Evolutionary conservation across 768 basidiomycete species (phyloP), one percentile per base, ranked within the genome.

Genomic region (Austroboletus festivus): DNA sequence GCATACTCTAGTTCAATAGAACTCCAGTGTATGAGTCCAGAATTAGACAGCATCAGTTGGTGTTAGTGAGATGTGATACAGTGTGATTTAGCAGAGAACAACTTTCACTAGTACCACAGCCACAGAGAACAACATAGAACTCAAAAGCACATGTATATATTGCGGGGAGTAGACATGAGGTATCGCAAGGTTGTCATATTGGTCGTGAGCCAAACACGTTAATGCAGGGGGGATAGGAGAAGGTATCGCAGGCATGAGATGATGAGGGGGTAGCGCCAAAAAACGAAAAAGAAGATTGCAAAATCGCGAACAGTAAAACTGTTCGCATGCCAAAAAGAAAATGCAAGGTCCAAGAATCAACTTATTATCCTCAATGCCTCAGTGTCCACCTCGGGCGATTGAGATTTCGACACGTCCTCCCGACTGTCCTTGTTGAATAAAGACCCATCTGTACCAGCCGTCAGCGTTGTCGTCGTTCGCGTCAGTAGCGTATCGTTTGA

Each of bases 401-500:
- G 56, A 20, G 60, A 55, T 12, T 8, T 42, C 28, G 53, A 30
- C 4, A 24, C 45, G 1, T 53, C 52, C 4, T 58, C 59, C 24
- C 3, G 33, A 21, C 43, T 47, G 15, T 60, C 47, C 43, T 42
- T 50, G 41, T 55, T 47, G 20, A 53, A 23, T 21, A 19, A 41
- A 0, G 39, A 54, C 30, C 24, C 18, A 12, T 52, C 64, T 12
- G 54, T 60, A 3, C 46, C 55, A 3, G 33, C 42, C 10, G 63
- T 52, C 40, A 57, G 38, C 3, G 60, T 55, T 21, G 66, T 56
- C 15, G 55, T 57, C 28, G 56, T 66, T 19, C 47, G 55, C 15
- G 60, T 63, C 31, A 59, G 38, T 15, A 63, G 65, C 0, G 67
- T 67, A 9, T 67, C 65, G 7, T 61, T 61, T 9, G 67, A 67